Percentiles rank a stretch among this genome's conserved stretches.
Conservation (phyloP, 176 grass and related monocot genomes). For the Triticum urartu region DNA sequence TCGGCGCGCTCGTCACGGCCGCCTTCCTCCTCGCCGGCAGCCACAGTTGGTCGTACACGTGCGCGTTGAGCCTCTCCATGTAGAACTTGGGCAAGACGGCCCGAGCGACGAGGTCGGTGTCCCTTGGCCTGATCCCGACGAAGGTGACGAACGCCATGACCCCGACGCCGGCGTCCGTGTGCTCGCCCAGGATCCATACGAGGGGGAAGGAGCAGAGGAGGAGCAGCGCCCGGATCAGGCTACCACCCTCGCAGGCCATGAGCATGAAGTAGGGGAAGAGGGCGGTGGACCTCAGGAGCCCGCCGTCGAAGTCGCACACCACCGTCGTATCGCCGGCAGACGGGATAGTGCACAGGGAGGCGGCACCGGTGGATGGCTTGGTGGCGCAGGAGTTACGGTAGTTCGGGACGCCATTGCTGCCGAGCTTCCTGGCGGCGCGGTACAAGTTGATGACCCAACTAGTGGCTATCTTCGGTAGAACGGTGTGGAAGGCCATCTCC, state of each 20-base stretch:
- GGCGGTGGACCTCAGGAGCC: constrained; percentile 46
- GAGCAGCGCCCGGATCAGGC: constrained; percentile 58
- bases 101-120: constrained; percentile 58
- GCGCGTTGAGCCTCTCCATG: constrained; percentile 60
- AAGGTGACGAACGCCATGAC: constrained; percentile 76
- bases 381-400: constrained; percentile 4
- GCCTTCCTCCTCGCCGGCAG: constrained; percentile 35
- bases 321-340: constrained; percentile 6
- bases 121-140: constrained; percentile 47
- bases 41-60: constrained; percentile 45
- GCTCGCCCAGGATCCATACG: constrained; percentile 48
- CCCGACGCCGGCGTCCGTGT: constrained; percentile 17
- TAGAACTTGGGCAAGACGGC: constrained; percentile 79
- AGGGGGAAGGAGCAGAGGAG: constrained; percentile 55
- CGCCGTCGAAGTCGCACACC: constrained; percentile 58
- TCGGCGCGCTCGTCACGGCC: constrained; percentile 58
- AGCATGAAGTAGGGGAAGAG: constrained; percentile 98
- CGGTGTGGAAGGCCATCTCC: constrained; percentile 57
- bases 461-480: constrained; percentile 44
- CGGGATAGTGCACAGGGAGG: neutral
- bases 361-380: neutral
- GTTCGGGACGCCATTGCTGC: constrained; percentile 42
- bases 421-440: constrained; percentile 46
- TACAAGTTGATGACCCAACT: constrained; percentile 64
- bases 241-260: constrained; percentile 79